A percentile compares a stretch with the other conserved stretches of the same genome.
Evolutionary conservation across 1,139 yeast species (phyloP).

Genomic region (Diutina sp.): DNA sequence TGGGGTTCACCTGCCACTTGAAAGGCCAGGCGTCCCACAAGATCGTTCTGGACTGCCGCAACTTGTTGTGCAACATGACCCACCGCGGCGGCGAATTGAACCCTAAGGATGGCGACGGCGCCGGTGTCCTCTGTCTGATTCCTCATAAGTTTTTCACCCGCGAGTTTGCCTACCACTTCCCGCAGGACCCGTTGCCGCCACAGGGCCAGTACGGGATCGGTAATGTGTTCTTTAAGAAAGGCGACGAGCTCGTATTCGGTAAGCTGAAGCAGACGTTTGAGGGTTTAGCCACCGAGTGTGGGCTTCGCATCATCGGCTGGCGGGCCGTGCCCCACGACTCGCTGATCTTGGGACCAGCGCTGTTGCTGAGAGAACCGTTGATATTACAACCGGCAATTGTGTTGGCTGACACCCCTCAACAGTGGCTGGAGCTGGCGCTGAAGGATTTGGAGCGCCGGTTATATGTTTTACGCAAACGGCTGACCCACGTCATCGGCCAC

Average conservation of each 20-base stretch:
- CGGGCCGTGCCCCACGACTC: conserved; percentile 94
- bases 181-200: conserved; percentile 48
- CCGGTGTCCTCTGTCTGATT: conserved; percentile 87
- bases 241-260: conserved; percentile 47
- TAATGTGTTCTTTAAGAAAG: conserved; percentile 76
- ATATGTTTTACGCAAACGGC: conserved; percentile 77
- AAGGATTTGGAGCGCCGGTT: conserved; percentile 69
- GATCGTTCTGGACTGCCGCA: conserved; percentile 82
- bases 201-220: conserved; percentile 92
- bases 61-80: conserved; percentile 90
- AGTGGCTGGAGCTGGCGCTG: conserved; percentile 10
- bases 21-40: conserved; percentile 83
- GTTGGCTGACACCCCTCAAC: conserved; percentile 25
- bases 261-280: conserved; percentile 71
- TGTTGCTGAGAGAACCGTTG: conserved; percentile 83
- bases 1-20: conserved; percentile 92
- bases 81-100: conserved; percentile 98
- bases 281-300: conserved; percentile 62
- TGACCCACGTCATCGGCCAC: conserved; percentile 82
- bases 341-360: conserved; percentile 87
- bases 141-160: conserved; percentile 80
- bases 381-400: conserved; percentile 85
- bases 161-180: conserved; percentile 62
- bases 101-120: conserved; percentile 98
- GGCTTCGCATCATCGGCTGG: conserved; percentile 85